phyloP scores from a whole-genome alignment of 257 asterid genomes.

The Rhazya stricta region DNA sequence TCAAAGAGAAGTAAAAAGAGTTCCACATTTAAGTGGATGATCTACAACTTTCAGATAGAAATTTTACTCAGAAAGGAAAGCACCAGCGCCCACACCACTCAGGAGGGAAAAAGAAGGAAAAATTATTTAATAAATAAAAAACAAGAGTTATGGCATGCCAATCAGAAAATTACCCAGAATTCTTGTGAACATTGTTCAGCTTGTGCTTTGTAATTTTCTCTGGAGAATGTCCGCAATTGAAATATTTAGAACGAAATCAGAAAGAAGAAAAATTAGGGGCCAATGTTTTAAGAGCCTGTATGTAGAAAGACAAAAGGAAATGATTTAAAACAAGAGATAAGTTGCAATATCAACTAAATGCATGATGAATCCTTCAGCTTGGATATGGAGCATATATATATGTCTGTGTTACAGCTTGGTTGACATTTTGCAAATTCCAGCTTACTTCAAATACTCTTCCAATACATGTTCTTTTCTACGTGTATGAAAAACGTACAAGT shows the following conservation, averaged over 20 bases:
- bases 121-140: no score
- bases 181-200: constrained; percentile 11
- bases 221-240: neutral
- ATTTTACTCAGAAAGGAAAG: neutral
- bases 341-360: neutral
- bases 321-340: neutral
- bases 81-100: neutral
- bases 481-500: neutral
- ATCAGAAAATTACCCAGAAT: neutral
- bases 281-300: neutral
- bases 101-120: neutral
- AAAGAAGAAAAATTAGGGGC: neutral
- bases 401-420: neutral
- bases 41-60: neutral
- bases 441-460: neutral
- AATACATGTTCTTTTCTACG: neutral
- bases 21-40: neutral
- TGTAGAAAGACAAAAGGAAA: neutral
- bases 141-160: neutral
- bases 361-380: neutral
- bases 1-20: neutral
- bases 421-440: constrained; percentile 7
- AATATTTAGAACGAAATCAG: neutral
- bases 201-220: neutral
- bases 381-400: neutral